A percentile compares a stretch with the other conserved stretches of the same genome.
Conservation (phyloP, 208 protist genomes). For the Trypanosoma theileri region DNA sequence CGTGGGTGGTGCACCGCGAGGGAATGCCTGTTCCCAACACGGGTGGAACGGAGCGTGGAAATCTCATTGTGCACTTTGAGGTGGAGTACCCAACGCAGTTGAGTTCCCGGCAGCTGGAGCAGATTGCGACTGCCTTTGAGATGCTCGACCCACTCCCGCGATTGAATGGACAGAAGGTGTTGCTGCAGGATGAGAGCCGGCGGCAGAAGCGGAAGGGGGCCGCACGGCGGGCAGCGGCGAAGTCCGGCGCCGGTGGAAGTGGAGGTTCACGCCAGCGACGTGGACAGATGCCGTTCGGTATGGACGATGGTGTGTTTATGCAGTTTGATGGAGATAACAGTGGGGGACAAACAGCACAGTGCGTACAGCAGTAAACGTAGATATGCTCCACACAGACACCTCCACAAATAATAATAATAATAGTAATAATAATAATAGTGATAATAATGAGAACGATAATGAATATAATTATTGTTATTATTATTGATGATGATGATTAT, state of each 20-base stretch:
- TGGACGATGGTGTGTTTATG: slow-evolving; percentile 4
- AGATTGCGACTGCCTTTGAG: slow-evolving; percentile 45
- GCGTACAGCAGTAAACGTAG: slow-evolving; percentile 62
- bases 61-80: slow-evolving; percentile 82
- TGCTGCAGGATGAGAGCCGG: slow-evolving; percentile 31
- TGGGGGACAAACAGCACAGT: slow-evolving; percentile 59
- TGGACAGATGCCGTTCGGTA: slow-evolving; percentile 1
- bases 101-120: slow-evolving; percentile 30
- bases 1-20: slow-evolving; percentile 78
- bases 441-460: too few relatives aligned
- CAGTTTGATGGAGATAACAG: slow-evolving; percentile 6
- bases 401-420: too few relatives aligned
- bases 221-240: slow-evolving; percentile 5
- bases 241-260: background rate
- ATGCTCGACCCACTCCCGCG: slow-evolving; percentile 38
- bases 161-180: slow-evolving; percentile 64
- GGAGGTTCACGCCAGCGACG: slow-evolving; percentile 25
- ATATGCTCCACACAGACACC: background rate
- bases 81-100: slow-evolving; percentile 82
- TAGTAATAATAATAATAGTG: too few relatives aligned
- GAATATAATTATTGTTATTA: too few relatives aligned
- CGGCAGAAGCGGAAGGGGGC: slow-evolving; percentile 6
- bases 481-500: too few relatives aligned
- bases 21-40: slow-evolving; percentile 89
- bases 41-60: slow-evolving; percentile 70